Conservation (phyloP, 352 stramenopile species). For the Phytophthora lateralis region DNA sequence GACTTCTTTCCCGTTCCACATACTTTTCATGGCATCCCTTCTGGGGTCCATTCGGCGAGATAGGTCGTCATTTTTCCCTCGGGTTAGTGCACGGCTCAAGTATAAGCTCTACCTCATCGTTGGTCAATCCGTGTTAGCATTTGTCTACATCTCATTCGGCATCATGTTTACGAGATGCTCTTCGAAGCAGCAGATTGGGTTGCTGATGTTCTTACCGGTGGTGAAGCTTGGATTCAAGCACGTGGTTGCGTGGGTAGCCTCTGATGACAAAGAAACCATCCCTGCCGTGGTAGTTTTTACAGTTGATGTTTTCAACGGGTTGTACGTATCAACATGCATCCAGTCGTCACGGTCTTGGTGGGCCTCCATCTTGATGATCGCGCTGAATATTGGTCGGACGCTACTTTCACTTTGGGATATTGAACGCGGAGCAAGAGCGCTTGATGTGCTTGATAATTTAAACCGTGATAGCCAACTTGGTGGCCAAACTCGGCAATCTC, state of each 20-base stretch:
- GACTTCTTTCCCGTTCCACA: neutral
- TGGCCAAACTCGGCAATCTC: neutral
- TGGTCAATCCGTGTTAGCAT: neutral
- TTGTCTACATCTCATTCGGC: slow-evolving; percentile 5
- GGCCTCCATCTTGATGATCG: slow-evolving; percentile 3
- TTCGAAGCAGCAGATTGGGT: slow-evolving; percentile 2
- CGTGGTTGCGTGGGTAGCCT: slow-evolving; percentile 4
- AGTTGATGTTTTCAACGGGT: slow-evolving; percentile 14
- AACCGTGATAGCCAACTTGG: neutral
- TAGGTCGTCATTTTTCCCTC: neutral
- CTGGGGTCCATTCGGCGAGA: slow-evolving; percentile 3
- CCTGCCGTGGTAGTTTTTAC: slow-evolving; percentile 12
- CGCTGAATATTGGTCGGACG: neutral
- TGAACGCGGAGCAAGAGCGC: neutral
- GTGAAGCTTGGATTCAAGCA: slow-evolving; percentile 11
- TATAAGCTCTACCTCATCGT: slow-evolving; percentile 2
- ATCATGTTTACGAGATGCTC: slow-evolving; percentile 2
- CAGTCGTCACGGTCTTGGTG: slow-evolving; percentile 8
- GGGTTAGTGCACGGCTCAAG: slow-evolving; percentile 7
- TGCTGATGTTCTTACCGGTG: slow-evolving; percentile 2
- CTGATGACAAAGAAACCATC: slow-evolving; percentile 3
- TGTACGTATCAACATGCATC: slow-evolving; percentile 9
- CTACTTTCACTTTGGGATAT: slow-evolving; percentile 4
- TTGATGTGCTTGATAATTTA: neutral
- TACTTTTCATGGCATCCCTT: slow-evolving; percentile 1